phyloP scores from a whole-genome alignment of 768 basidiomycete genomes.

The Strobilomyces confusus region DNA sequence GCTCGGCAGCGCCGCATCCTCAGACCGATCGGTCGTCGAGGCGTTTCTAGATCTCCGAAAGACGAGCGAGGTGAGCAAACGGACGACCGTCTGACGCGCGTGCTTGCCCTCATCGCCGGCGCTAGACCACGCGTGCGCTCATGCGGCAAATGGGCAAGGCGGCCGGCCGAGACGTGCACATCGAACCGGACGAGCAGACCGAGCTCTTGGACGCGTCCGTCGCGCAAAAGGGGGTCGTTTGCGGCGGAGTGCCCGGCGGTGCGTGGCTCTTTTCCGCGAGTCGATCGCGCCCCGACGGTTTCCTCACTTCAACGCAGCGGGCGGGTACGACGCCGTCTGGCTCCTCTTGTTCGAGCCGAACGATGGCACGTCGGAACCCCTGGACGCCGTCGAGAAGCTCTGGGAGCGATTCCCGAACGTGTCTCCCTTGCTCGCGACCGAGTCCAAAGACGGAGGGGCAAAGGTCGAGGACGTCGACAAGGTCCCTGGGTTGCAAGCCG shows the following conservation, averaged over 20 bases:
- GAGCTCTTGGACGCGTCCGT: conserved; percentile 75
- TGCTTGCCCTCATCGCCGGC: neutral
- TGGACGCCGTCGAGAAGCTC: conserved; percentile 58
- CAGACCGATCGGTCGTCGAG: conserved; percentile 38
- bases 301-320: conserved; percentile 76
- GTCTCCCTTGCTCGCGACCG: conserved; percentile 66
- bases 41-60: conserved; percentile 56
- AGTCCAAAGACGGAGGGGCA: conserved; percentile 65
- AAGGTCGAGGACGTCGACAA: conserved; percentile 56
- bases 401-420: conserved; percentile 65
- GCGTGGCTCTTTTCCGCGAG: conserved; percentile 23
- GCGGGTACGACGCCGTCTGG: conserved; percentile 97
- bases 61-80: conserved; percentile 49
- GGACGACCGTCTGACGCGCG: neutral
- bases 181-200: conserved; percentile 90
- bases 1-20: conserved; percentile 21
- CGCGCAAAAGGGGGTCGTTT: conserved; percentile 77
- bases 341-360: conserved; percentile 71
- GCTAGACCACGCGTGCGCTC: conserved; percentile 67
- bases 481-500: conserved; percentile 51
- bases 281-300: neutral
- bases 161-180: conserved; percentile 62
- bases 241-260: conserved; percentile 97
- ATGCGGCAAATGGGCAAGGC: conserved; percentile 83
- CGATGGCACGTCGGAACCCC: conserved; percentile 45